phyloP scores from a whole-genome alignment of 1,139 yeast genomes.

The Sugiyamaella paludigena region DNA sequence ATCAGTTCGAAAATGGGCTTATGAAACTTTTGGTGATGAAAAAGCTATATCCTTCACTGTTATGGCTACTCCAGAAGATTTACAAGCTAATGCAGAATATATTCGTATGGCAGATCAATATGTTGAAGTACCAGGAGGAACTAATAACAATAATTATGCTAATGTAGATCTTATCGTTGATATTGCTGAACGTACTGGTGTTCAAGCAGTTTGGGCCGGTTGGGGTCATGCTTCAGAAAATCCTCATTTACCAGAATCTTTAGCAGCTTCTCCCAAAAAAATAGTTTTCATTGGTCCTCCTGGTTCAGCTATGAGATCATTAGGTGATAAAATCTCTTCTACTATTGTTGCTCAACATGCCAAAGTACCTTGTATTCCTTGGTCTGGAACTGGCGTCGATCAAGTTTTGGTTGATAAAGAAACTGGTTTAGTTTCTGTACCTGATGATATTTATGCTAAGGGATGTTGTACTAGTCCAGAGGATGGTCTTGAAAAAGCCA shows the following conservation, averaged over 20 bases:
- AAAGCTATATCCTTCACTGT: slow-evolving; percentile 90
- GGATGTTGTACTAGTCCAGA: slow-evolving; percentile 87
- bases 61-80: slow-evolving; percentile 99
- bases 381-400: slow-evolving; percentile 98
- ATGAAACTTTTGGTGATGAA: slow-evolving; percentile 95
- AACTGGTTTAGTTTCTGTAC: slow-evolving; percentile 83
- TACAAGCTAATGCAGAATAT: slow-evolving; percentile 95
- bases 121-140: slow-evolving; percentile 98
- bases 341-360: slow-evolving; percentile 99
- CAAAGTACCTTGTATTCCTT: slow-evolving; percentile 94
- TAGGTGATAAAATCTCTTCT: slow-evolving; percentile 96
- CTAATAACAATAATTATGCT: slow-evolving; percentile 96
- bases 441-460: slow-evolving; percentile 73
- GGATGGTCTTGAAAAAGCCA: slow-evolving; percentile 76
- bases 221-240: slow-evolving; percentile 99
- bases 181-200: slow-evolving; percentile 92
- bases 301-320: slow-evolving; percentile 98
- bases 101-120: slow-evolving; percentile 99
- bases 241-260: slow-evolving; percentile 86
- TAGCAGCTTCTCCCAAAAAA: slow-evolving; percentile 85
- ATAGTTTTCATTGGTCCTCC: slow-evolving; percentile 97
- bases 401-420: slow-evolving; percentile 64
- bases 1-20: slow-evolving; percentile 97
- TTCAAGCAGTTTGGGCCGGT: slow-evolving; percentile 99
- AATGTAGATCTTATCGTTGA: slow-evolving; percentile 96